Percentiles rank a stretch among this genome's conserved stretches.
These are phyloP conservation scores for Calophaca sinica DNA, from an alignment of 306 rosid genomes.

Conservation along the genomic window DNA sequence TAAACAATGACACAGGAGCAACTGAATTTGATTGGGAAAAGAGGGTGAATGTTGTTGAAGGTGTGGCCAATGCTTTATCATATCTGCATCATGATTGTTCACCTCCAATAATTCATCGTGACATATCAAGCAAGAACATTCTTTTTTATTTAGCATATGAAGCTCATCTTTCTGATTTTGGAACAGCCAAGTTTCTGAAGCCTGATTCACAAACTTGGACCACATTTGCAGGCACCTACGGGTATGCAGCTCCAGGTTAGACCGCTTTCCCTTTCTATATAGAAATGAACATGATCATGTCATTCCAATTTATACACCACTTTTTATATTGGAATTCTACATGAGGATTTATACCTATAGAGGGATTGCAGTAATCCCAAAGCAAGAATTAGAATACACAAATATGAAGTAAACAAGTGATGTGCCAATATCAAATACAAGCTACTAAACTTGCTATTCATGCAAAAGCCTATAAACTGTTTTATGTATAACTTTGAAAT, in stretches of 20 bases:
- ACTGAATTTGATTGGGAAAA: conserved; percentile 42
- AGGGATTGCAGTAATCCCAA: too few relatives aligned
- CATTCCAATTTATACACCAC: neutral
- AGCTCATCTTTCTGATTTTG: conserved; percentile 45
- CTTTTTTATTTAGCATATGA: neutral
- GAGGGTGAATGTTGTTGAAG: conserved; percentile 40
- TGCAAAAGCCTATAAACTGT: too few relatives aligned
- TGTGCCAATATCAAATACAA: too few relatives aligned
- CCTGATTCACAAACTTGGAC: conserved; percentile 13
- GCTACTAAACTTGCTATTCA: too few relatives aligned
- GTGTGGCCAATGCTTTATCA: conserved; percentile 45
- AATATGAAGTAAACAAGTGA: too few relatives aligned
- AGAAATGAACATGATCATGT: neutral
- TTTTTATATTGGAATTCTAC: too few relatives aligned
- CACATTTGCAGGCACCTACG: conserved; percentile 30
- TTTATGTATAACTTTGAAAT: neutral
- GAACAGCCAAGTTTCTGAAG: conserved; percentile 26
- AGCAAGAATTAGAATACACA: too few relatives aligned
- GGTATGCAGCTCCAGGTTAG: conserved; percentile 45
- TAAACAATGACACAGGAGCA: conserved; percentile 12
- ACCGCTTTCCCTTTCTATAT: neutral
- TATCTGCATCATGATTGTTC: conserved; percentile 42
- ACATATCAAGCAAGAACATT: conserved; percentile 42
- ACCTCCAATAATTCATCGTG: conserved; percentile 34
- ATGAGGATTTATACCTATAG: too few relatives aligned